phyloP scores from a whole-genome alignment of 192 early-diverging fungal species.

The Radiomyces spectabilis region DNA sequence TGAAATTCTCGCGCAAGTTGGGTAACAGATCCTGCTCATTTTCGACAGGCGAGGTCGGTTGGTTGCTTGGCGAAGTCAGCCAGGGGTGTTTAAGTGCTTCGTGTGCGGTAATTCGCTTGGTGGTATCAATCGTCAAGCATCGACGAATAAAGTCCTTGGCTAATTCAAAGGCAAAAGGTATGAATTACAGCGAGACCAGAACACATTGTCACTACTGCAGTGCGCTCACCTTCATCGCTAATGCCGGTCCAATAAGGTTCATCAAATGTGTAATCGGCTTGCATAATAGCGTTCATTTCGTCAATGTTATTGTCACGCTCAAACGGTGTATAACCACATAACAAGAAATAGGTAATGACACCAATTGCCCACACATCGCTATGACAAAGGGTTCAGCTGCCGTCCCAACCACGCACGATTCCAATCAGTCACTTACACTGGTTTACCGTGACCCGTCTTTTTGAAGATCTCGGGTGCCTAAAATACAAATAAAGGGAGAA shows the following conservation, averaged over 20 bases:
- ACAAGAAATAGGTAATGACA: conserved; percentile 67
- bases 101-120: conserved; percentile 60
- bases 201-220: background rate
- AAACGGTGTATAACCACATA: conserved; percentile 71
- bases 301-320: conserved; percentile 42
- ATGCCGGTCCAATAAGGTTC: conserved; percentile 61
- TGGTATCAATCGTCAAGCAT: conserved; percentile 63
- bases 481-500: background rate
- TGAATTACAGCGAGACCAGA: background rate
- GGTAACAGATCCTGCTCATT: conserved; percentile 45
- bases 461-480: conserved; percentile 54
- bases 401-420: background rate
- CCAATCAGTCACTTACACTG: conserved; percentile 39
- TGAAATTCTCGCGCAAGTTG: conserved; percentile 55
- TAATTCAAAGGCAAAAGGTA: conserved; percentile 4
- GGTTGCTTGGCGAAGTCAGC: conserved; percentile 31
- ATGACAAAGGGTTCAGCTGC: background rate
- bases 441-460: conserved; percentile 59
- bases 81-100: conserved; percentile 75
- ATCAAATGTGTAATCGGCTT: conserved; percentile 56
- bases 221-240: conserved; percentile 31
- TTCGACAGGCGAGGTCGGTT: no score
- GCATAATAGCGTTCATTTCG: conserved; percentile 51
- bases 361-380: conserved; percentile 77
- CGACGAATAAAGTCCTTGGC: conserved; percentile 66